Evolutionary conservation across 371 early-diverging fungal species (phyloP), one percentile per base, ranked within the genome.

Genomic region (Mortierella sp.): DNA sequence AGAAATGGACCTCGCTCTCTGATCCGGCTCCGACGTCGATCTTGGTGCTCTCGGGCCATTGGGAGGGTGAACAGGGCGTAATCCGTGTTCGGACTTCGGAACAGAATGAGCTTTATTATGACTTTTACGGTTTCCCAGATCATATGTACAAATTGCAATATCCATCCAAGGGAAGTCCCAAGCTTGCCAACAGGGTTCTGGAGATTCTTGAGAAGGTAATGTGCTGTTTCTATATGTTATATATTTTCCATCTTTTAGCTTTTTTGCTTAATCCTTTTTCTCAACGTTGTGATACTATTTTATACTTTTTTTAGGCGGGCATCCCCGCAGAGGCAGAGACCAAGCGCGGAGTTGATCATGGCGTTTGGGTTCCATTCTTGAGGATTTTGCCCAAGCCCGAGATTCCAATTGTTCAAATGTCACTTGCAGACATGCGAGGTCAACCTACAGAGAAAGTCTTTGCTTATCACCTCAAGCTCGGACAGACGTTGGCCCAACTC

Each of bases 331-430:
- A 72, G 42, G 61, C 64, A 2, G 72, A 78, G 24, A 70, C 81
- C 8, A 78, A 83, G 37, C 78, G 86, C 28, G 89, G 89, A 6
- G 78, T 87, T 24, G 89, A 89, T 42, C 89, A 89, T 50, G 89
- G 89, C 34, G 85, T 84, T 8, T 89, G 89, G 89, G 88, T 87
- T 2, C 87, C 85, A 12, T 62, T 87, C 41, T 81, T 85, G 49
- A 80, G 86, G 12, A 87, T 87, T 30, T 79, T 87, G 44, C 65
- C 82, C 15, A 79, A 82, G n/a, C 83, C 84, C 28, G 70, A 79
- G n/a, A 84, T 89, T 49, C 88, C 89, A 0, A 80, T 89, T 46
- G 79, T 86, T 1, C 87, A 89, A 49, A 80, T 89, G 32, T 87
- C 87, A 4, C 60, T 83, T 14, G 69, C 65, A 14, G 52, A 68